phyloP scores from a whole-genome alignment of 2,329 filamentous ascomycete species.

The Bipolaris cookei region DNA sequence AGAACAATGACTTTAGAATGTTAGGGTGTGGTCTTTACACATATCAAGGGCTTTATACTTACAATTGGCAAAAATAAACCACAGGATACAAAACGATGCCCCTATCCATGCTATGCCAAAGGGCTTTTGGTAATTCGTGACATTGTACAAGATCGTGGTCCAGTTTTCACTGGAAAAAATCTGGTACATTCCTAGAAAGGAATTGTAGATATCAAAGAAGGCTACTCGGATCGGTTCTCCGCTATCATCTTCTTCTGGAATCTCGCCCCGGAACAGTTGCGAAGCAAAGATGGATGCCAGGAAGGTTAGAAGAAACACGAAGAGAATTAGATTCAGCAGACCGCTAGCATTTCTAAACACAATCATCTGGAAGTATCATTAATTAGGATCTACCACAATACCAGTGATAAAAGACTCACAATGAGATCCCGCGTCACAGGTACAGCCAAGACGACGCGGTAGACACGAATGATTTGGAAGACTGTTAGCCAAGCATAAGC shows the following conservation, averaged over 20 bases:
- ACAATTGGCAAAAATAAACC: slow-evolving; percentile 92
- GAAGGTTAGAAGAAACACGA: slow-evolving; percentile 95
- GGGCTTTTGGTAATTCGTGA: slow-evolving; percentile 70
- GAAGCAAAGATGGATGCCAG: slow-evolving; percentile 90
- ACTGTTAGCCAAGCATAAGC: slow-evolving; percentile 86
- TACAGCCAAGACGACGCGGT: slow-evolving; percentile 88
- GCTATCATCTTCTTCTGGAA: slow-evolving; percentile 66
- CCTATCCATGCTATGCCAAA: slow-evolving; percentile 88
- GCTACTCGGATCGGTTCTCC: slow-evolving; percentile 72
- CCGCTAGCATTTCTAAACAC: slow-evolving; percentile 91
- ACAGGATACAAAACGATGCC: slow-evolving; percentile 86
- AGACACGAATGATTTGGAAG: slow-evolving; percentile 91
- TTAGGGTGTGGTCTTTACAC: slow-evolving; percentile 16
- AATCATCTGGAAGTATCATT: slow-evolving; percentile 56
- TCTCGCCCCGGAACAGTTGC: slow-evolving; percentile 88
- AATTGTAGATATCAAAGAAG: slow-evolving; percentile 92
- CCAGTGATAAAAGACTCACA: slow-evolving; percentile 47
- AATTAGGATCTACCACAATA: slow-evolving; percentile 14
- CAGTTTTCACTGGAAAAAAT: slow-evolving; percentile 95
- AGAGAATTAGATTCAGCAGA: slow-evolving; percentile 92
- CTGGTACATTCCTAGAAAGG: slow-evolving; percentile 97
- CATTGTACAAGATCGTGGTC: slow-evolving; percentile 84
- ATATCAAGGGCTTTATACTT: slow-evolving; percentile 19
- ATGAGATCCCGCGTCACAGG: slow-evolving; percentile 88
- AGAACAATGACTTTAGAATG: slow-evolving; percentile 72